Base-by-base conservation (phyloP, 139 green algal species). In the Spirogloea muscicola region DNA sequence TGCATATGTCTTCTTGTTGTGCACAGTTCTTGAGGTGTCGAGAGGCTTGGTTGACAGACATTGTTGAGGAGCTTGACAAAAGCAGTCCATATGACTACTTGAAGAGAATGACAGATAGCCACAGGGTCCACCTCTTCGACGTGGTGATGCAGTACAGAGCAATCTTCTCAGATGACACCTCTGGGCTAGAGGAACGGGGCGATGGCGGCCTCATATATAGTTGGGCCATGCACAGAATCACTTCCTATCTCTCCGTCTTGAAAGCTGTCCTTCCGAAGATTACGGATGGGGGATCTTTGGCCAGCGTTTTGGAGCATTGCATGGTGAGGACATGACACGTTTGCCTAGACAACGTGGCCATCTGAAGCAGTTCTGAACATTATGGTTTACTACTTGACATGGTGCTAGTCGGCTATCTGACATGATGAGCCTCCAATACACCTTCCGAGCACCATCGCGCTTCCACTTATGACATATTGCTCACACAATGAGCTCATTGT, bases 91-190 rank as follows among this genome's bases (percentile, higher is more conserved):
- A 86, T 66, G 85, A 89, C 31, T 85, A 89, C 68, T 34, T 98
- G 1, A 96, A 96, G 86, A 83, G 87, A 31, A 69, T 98, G 25
- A 98, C 94, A 0, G 95, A 99, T 74, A 81, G 91, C 71, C 90
- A 97, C 76, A 87, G 95, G 42, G 85, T 97, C 78, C 92, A 98
- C 68, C 77, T 98, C n/a, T 98, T 97, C 72, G 95, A 99, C 70
- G 88, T 96, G 34, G 89, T 96, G 34, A 98, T 96, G 91, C 94
- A 99, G 87, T 99, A 96, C 85, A 68, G 89, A 0, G 92, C 94
- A 25, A 91, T 99, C 65, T 99, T 99, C 73, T 85, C 87, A n/a
- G 91, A 96, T 59, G 87, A 87, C 80, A 58, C 58, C 3, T 67
- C 73, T 9, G 36, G 39, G 6, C 63, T 75, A 18, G 79, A 84